phyloP scores from a whole-genome alignment of 805 yeast species.

The Pichia ethanolica region DNA sequence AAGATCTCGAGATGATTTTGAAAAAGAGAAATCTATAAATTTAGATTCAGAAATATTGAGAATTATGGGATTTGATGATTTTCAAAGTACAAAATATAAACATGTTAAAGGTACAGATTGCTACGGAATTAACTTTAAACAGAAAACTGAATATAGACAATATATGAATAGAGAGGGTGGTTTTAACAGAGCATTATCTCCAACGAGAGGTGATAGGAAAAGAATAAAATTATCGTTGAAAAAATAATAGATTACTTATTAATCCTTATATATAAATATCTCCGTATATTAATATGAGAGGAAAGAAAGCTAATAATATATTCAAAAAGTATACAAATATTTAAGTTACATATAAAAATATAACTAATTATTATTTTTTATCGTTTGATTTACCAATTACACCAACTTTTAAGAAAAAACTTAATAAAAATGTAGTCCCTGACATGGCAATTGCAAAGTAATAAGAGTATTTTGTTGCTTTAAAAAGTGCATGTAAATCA shows the following conservation, averaged over 20 bases:
- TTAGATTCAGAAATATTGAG: constrained; percentile 30
- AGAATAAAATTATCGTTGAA: constrained; percentile 4
- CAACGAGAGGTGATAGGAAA: constrained; percentile 20
- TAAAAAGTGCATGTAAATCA: constrained; percentile 22
- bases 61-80: constrained; percentile 53
- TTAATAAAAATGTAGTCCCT: constrained; percentile 24
- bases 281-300: neutral
- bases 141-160: constrained; percentile 44
- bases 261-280: too few species aligned
- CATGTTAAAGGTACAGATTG: constrained; percentile 44
- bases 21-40: constrained; percentile 3
- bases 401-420: constrained; percentile 31
- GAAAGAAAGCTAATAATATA: neutral
- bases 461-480: constrained; percentile 30
- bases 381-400: constrained; percentile 23
- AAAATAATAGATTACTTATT: neutral
- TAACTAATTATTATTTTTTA: neutral
- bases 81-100: constrained; percentile 49
- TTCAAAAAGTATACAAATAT: neutral
- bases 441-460: constrained; percentile 33
- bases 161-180: constrained; percentile 54
- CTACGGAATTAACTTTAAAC: constrained; percentile 32
- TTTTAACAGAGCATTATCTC: constrained; percentile 48
- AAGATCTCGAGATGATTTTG: constrained; percentile 1
- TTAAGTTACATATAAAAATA: neutral